A percentile compares a stretch with the other conserved stretches of the same genome.
These are phyloP conservation scores for Hamamelis virginiana DNA, from an alignment of 164 flowering plant genomes.

Conservation along the genomic window DNA sequence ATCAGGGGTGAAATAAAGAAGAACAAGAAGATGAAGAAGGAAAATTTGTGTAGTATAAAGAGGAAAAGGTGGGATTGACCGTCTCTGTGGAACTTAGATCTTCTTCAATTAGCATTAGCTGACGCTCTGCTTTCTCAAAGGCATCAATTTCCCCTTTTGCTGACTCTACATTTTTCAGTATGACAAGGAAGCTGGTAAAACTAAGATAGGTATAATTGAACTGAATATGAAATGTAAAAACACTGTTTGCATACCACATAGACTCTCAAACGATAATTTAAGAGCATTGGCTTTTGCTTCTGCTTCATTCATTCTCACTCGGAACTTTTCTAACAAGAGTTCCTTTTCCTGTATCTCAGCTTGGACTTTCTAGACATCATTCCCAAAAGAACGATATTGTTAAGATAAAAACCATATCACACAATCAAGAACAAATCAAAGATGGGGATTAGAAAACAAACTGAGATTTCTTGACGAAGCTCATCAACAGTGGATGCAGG, in stretches of 20 bases:
- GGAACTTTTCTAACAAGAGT: constrained; percentile 35
- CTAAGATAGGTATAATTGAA: not conserved
- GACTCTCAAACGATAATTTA: constrained; percentile 47
- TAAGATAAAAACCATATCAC: not conserved
- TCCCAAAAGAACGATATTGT: constrained; percentile 3
- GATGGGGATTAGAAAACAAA: constrained; percentile 30
- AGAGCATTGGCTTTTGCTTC: constrained; percentile 49
- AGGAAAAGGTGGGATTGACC: constrained; percentile 31
- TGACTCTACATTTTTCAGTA: constrained; percentile 47
- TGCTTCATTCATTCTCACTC: constrained; percentile 44
- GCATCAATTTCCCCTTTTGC: constrained; percentile 74
- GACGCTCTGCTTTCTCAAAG: constrained; percentile 58
- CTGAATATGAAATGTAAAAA: constrained; percentile 6
- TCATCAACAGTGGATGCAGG: constrained; percentile 62
- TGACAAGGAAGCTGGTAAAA: constrained; percentile 4
- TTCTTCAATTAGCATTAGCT: constrained; percentile 50
- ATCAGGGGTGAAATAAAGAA: constrained; percentile 1
- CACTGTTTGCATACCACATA: constrained; percentile 56
- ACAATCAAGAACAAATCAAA: not conserved
- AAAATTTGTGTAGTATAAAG: not conserved
- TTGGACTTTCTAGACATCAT: constrained; percentile 46
- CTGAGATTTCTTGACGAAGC: constrained; percentile 65
- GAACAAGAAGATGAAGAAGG: not conserved
- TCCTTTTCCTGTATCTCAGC: constrained; percentile 55
- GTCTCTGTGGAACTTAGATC: constrained; percentile 42